Percentiles rank a stretch among this genome's conserved stretches.
phyloP scores from a whole-genome alignment of 2,329 filamentous ascomycete species.

The Calonectria fujianensis region DNA sequence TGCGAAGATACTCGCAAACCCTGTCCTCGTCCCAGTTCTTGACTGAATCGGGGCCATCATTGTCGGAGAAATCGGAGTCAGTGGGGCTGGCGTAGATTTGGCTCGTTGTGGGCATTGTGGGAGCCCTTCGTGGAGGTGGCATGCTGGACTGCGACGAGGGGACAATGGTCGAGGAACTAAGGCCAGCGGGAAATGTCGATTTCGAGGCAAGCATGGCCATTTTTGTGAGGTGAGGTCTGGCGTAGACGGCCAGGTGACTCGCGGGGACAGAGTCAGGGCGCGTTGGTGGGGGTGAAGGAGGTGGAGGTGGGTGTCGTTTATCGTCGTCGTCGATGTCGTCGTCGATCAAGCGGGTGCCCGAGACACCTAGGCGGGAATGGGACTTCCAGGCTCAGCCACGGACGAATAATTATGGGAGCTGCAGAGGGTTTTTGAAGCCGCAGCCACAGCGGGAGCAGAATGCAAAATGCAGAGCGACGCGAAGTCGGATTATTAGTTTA shows the following conservation, averaged over 20 bases:
- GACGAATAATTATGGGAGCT: conserved; percentile 36
- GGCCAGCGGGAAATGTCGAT: conserved; percentile 77
- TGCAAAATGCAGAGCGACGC: conserved; percentile 31
- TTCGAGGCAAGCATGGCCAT: conserved; percentile 90
- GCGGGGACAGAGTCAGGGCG: conserved; percentile 25
- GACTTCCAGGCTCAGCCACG: conserved; percentile 51
- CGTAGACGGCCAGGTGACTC: conserved; percentile 32
- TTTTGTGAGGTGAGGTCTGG: conserved; percentile 34
- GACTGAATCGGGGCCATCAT: conserved; percentile 83
- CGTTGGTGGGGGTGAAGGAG: conserved; percentile 22
- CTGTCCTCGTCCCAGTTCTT: conserved; percentile 94
- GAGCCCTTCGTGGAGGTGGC: conserved; percentile 71
- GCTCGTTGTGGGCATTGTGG: conserved; percentile 68
- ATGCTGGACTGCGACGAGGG: conserved; percentile 70
- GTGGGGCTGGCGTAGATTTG: conserved; percentile 87
- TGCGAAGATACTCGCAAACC: conserved; percentile 92
- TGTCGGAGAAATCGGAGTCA: conserved; percentile 93
- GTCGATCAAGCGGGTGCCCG: conserved; percentile 43
- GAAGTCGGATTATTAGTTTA: conserved; percentile 52
- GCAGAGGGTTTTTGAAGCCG: conserved; percentile 15
- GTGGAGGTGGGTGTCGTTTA: not conserved
- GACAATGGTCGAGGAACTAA: conserved; percentile 68
- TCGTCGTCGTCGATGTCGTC: conserved; percentile 33
- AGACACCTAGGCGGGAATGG: conserved; percentile 49
- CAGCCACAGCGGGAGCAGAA: conserved; percentile 18